Evolutionary conservation across 495 filamentous ascomycete species (phyloP), one percentile per base, ranked within the genome.

Genomic region (Xanthoparmelia taractica): DNA sequence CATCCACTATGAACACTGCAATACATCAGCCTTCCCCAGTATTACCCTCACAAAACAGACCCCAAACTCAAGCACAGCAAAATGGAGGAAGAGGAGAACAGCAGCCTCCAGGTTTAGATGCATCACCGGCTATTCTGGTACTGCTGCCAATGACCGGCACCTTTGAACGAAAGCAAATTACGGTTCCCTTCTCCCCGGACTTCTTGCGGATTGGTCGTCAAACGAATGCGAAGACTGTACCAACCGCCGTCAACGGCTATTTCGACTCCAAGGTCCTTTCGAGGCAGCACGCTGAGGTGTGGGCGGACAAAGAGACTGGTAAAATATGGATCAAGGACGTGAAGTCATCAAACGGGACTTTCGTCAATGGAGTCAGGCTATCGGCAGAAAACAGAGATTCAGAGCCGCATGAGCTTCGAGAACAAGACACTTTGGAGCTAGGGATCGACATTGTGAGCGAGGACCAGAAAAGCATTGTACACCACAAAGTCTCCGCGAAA

Each of bases 381-480:
- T 97, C 94, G 12, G 88, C 83, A 34, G 94, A 98, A 69, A 97
- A 96, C 68, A 82, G 90, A 65, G 94, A 98, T 68, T 96, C 92
- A 1, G 94, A 98, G 48, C 91, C 94, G 0, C 90, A 96, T 67
- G 91, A 96, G 68, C 76, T 98, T 33, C 85, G 90, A 63, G 89
- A 92, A 62, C 83, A 88, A 66, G 94, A 97, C 71, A 86, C 92
- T 45, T 75, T 98, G 36, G 94, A 98, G 70, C 76, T 98, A 50
- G 94, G 94, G 54, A 98, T 98, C 60, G 94, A 98, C 73, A 98
- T 98, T 68, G 92, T 98, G 27, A 93, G 90, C 69, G 94, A 98
- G 71, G 94, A 98, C 72, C 93, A 97, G 71, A 97, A 96, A 75
- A 96, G 91, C 0, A 89, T 98, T 38, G 92, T 98, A 18, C 94